Base-by-base conservation (phyloP, 148 eudicot genomes). In the Spergularia bocconei region DNA sequence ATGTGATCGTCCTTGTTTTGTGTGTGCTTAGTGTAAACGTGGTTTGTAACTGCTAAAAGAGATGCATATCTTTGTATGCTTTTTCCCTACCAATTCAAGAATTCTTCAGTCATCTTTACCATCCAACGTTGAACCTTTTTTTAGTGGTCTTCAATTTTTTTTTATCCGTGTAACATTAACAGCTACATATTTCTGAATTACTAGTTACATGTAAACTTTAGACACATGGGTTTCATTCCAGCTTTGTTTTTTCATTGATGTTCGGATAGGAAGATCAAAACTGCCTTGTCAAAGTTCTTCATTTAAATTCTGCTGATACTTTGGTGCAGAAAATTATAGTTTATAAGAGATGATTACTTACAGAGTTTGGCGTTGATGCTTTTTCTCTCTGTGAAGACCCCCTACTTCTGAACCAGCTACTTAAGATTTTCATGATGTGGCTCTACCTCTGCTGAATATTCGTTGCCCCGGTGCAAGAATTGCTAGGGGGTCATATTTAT, bases 381-480 rank as follows among this genome's bases (percentile, higher is more conserved):
- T 66, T 69, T 53, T 60, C 48, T 62, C 65, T 21, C 10, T 66
- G 60, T 66, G 47, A 29, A 73, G 58, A 21, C 44, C 62, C 39
- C 74, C 54, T 52, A 36, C 67, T 60, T 64, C 63, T 56, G 69
- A 72, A 72, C 48, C 16, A 51, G 69, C 59, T 59, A 48, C 63
- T 52, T 23, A 21, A 54, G 61, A 48, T 53, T 50, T 33, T 82
- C 75, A 79, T 77, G 75, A 75, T 72, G 77, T 79, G 61, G 79
- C 82, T 64, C 57, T 79, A 73, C 77, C 88, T 79, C 83, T 91
- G 58, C 38, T 77, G 84, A 94, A 94, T 61, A 94, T 94, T 78
- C 87, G 80, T 52, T 91, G 98, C 29, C 98, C 98, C 2, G 97
- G 98, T 77, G 97, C 89, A 61, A 94, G 82, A 70, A 90, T 89